Evolutionary conservation across 116 monocot genomes (phyloP).

Genomic region (Thalassia testudinum): DNA sequence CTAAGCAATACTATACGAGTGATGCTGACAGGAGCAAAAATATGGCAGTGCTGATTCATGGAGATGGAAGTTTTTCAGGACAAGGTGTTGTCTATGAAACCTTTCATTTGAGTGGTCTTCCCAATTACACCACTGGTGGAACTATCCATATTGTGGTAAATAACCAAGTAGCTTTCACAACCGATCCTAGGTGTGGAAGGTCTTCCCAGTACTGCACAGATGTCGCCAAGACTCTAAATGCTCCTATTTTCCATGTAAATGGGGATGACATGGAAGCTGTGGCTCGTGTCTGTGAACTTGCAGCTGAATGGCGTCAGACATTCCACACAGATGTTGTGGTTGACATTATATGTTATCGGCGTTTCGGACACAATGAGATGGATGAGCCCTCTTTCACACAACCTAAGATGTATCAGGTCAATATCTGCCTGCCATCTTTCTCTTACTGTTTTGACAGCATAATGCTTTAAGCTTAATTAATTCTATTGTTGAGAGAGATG

Average conservation of each 20-base stretch:
- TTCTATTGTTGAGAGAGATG: neutral
- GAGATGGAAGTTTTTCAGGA: conserved; percentile 89
- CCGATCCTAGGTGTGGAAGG: conserved; percentile 67
- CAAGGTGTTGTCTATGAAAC: conserved; percentile 94
- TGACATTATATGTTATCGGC: conserved; percentile 67
- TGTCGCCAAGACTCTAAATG: conserved; percentile 73
- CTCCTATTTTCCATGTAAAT: conserved; percentile 84
- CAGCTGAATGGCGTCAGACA: conserved; percentile 83
- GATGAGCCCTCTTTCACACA: conserved; percentile 87
- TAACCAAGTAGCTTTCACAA: conserved; percentile 90
- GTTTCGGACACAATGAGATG: conserved; percentile 82
- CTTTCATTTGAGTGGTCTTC: conserved; percentile 72
- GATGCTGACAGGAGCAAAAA: conserved; percentile 59
- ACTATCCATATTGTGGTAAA: conserved; percentile 84
- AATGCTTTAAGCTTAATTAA: neutral
- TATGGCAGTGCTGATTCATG: conserved; percentile 64
- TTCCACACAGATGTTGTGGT: conserved; percentile 83
- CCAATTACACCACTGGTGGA: conserved; percentile 78
- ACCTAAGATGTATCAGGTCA: conserved; percentile 83
- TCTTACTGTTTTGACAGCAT: neutral
- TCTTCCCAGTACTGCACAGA: conserved; percentile 86
- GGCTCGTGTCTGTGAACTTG: conserved; percentile 71
- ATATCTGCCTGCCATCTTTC: neutral
- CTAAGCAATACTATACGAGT: conserved; percentile 68
- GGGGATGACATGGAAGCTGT: conserved; percentile 94